Conservation (phyloP, 2,329 filamentous ascomycete genomes). For the Colletotrichum sidae region DNA sequence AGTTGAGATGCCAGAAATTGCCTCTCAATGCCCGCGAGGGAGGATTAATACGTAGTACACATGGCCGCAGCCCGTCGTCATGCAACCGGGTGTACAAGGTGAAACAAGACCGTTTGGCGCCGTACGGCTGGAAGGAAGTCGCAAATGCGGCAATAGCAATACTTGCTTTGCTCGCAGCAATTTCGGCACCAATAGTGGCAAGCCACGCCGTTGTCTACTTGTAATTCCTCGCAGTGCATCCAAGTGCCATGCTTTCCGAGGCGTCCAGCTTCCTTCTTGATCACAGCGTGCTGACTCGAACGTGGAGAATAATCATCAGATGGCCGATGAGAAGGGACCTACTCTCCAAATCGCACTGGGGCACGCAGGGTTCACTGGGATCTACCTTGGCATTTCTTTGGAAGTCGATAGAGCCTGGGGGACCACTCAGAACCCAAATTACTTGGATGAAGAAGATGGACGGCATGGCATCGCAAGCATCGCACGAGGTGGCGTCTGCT, state of each 20-base stretch:
- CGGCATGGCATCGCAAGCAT: conserved; percentile 14
- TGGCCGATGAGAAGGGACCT: conserved; percentile 7
- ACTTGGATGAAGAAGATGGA: not conserved
- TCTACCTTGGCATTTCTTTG: conserved; percentile 13
- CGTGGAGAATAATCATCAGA: conserved; percentile 25
- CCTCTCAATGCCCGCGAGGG: conserved; percentile 25
- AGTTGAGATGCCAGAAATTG: conserved; percentile 37
- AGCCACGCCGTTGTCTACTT: not conserved
- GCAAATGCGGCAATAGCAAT: not conserved
- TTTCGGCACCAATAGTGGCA: no score
- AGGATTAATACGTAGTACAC: conserved; percentile 7
- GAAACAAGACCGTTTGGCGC: conserved; percentile 35
- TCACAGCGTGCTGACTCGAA: conserved; percentile 19
- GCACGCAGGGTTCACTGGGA: conserved; percentile 18
- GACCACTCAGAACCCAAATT: not conserved
- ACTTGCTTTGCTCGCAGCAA: not conserved
- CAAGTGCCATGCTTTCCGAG: conserved; percentile 1
- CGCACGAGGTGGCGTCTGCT: conserved; percentile 13
- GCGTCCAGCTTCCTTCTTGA: not conserved
- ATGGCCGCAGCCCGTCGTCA: conserved; percentile 14
- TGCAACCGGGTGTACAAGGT: conserved; percentile 22
- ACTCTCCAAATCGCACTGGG: not conserved
- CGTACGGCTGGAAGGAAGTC: conserved; percentile 16
- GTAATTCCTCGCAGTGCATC: no score
- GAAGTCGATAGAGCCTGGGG: not conserved